Evolutionary conservation across 78 protist species (phyloP).

Genomic region (Emiliania huxleyi): DNA sequence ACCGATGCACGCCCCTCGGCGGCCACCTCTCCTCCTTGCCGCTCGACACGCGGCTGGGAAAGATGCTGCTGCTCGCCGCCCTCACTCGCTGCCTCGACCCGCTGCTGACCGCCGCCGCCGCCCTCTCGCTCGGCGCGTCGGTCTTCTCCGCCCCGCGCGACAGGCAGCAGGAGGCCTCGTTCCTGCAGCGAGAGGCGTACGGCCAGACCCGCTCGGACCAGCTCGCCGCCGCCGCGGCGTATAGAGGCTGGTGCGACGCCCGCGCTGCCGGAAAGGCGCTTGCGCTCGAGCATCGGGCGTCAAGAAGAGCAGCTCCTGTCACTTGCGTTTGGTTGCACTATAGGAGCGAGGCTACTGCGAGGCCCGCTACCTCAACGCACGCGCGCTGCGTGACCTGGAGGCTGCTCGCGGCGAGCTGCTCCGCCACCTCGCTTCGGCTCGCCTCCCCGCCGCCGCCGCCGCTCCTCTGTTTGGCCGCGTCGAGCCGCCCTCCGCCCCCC

Average conservation of each 20-base stretch:
- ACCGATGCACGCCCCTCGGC: constrained; percentile 82
- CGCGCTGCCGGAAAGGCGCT: not conserved
- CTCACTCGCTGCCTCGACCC: constrained; percentile 67
- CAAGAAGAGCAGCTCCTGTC: too few relatives aligned
- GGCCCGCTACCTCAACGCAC: not conserved
- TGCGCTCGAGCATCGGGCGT: too few relatives aligned
- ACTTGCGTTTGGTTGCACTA: too few relatives aligned
- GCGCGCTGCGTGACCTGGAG: constrained; percentile 23
- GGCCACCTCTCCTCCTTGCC: constrained; percentile 70
- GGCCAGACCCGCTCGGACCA: constrained; percentile 65
- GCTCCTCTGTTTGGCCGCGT: too few relatives aligned
- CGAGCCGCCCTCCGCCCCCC: too few relatives aligned
- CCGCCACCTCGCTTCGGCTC: not conserved
- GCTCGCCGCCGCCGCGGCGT: constrained; percentile 55
- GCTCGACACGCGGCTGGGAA: constrained; percentile 74
- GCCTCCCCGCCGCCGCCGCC: too few relatives aligned
- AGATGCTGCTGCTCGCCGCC: constrained; percentile 59
- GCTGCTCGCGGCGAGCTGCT: constrained; percentile 50
- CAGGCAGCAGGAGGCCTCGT: not conserved
- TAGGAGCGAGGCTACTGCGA: constrained; percentile 41
- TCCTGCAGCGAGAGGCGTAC: constrained; percentile 25
- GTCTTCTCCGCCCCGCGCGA: constrained; percentile 54
- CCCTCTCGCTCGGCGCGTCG: constrained; percentile 31
- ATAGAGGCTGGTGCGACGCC: constrained; percentile 57
- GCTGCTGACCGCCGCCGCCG: constrained; percentile 78